These are phyloP conservation scores for Lolium multiflorum DNA, from an alignment of 176 grass and related monocot species.

Conservation along the genomic window DNA sequence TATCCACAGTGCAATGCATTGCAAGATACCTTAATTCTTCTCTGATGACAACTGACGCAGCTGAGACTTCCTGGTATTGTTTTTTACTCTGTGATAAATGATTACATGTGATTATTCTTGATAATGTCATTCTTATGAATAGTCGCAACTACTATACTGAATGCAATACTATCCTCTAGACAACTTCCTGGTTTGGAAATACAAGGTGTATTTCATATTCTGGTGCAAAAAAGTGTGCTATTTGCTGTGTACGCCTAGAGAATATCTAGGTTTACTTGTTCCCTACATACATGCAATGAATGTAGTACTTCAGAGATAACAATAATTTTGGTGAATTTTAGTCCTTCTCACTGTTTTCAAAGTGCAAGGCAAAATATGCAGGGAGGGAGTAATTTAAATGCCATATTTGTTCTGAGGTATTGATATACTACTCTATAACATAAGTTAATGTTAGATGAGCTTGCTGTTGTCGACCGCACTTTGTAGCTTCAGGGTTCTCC, in stretches of 20 bases:
- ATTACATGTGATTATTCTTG: neutral
- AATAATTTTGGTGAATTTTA: neutral
- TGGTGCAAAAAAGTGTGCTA: neutral
- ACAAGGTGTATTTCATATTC: neutral
- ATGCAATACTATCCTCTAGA: neutral
- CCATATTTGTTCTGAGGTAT: neutral
- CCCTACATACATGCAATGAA: neutral
- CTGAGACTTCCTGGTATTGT: neutral
- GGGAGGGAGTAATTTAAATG: neutral
- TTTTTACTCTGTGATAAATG: neutral
- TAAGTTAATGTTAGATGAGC: neutral
- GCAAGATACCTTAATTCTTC: neutral
- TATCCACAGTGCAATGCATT: neutral
- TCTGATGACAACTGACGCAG: conserved; percentile 16
- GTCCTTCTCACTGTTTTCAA: conserved; percentile 2
- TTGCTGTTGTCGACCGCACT: neutral
- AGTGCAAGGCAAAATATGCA: neutral
- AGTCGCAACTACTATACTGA: neutral
- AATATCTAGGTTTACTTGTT: conserved; percentile 5
- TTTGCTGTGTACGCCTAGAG: neutral
- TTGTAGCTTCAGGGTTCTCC: neutral
- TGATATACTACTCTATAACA: neutral
- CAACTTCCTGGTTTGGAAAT: neutral
- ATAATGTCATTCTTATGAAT: conserved; percentile 20
- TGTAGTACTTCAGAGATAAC: neutral